These are phyloP conservation scores for Pseudocohnilembus persalinus DNA, from an alignment of 169 alveolate species.

Conservation along the genomic window DNA sequence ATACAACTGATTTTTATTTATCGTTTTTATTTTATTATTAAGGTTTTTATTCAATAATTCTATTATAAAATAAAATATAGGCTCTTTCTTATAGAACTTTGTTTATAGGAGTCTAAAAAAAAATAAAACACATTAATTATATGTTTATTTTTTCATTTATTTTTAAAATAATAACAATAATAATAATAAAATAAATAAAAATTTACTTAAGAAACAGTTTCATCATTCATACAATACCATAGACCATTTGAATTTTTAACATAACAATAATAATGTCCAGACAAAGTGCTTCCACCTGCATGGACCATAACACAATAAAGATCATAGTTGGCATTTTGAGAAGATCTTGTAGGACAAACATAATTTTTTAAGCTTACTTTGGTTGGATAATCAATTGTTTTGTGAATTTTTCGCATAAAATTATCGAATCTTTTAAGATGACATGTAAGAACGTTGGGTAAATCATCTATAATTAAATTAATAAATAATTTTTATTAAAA, in stretches of 20 bases:
- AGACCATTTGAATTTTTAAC: slow-evolving; percentile 9
- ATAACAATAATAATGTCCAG: slow-evolving; percentile 27
- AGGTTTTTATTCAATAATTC: no score
- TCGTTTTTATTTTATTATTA: no score
- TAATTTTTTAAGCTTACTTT: slow-evolving; percentile 1
- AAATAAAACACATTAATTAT: no score
- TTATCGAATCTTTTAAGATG: slow-evolving; percentile 16
- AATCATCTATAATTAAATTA: no score
- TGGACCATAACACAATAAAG: slow-evolving; percentile 16
- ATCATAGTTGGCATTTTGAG: not conserved
- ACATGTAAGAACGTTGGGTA: slow-evolving; percentile 11
- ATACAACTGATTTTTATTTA: no score
- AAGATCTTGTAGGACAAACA: not conserved
- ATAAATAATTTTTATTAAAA: not conserved
- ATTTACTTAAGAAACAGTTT: not conserved
- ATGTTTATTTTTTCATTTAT: no score
- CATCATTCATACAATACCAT: slow-evolving; percentile 28
- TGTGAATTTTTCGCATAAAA: slow-evolving; percentile 11
- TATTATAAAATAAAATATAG: no score
- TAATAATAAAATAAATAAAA: no score
- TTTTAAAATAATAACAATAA: no score
- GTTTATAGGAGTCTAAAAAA: no score
- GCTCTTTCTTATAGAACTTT: no score
- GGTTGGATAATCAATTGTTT: slow-evolving; percentile 1
- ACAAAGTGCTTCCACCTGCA: not conserved